Percentiles rank a stretch among this genome's conserved stretches.
Conservation (phyloP, 192 early-diverging fungal species). For the Coemansia sp. region DNA sequence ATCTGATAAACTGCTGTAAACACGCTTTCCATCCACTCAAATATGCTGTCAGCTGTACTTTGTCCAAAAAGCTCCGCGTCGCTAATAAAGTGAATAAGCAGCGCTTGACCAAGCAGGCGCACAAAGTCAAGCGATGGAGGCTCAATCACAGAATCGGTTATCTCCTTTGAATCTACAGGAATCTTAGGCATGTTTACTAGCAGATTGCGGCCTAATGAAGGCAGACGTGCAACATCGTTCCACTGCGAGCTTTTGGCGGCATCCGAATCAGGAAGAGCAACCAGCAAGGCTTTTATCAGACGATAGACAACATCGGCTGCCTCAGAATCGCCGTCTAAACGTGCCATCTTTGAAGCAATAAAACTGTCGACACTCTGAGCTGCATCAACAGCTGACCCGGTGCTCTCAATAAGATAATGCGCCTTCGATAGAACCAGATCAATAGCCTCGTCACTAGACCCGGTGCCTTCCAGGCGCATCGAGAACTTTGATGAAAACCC, state of each 20-base stretch:
- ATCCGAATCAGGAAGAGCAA: slow-evolving; percentile 21
- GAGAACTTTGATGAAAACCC: slow-evolving; percentile 26
- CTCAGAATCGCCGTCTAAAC: neutral
- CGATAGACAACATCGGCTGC: neutral
- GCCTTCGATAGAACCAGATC: slow-evolving; percentile 33
- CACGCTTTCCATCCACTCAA: slow-evolving; percentile 30
- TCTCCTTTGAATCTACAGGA: neutral
- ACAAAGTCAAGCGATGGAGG: slow-evolving; percentile 13
- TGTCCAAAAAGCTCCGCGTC: slow-evolving; percentile 8
- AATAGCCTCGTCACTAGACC: slow-evolving; percentile 26
- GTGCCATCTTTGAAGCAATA: slow-evolving; percentile 10
- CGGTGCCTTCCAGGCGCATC: slow-evolving; percentile 24
- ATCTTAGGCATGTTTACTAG: slow-evolving; percentile 2
- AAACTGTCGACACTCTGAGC: slow-evolving; percentile 28
- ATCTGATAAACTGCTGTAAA: slow-evolving; percentile 20
- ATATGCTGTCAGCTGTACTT: neutral
- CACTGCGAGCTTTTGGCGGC: slow-evolving; percentile 11
- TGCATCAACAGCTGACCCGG: slow-evolving; percentile 13
- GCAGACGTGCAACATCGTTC: slow-evolving; percentile 15
- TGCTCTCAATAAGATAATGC: slow-evolving; percentile 16
- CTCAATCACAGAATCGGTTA: neutral
- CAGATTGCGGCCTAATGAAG: slow-evolving; percentile 8
- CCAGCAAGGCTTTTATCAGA: slow-evolving; percentile 15
- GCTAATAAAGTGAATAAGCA: slow-evolving; percentile 20
- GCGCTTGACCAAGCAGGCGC: slow-evolving; percentile 20